Conservation (phyloP, 2,329 filamentous ascomycete genomes). For the Sporothrix mexicana region DNA sequence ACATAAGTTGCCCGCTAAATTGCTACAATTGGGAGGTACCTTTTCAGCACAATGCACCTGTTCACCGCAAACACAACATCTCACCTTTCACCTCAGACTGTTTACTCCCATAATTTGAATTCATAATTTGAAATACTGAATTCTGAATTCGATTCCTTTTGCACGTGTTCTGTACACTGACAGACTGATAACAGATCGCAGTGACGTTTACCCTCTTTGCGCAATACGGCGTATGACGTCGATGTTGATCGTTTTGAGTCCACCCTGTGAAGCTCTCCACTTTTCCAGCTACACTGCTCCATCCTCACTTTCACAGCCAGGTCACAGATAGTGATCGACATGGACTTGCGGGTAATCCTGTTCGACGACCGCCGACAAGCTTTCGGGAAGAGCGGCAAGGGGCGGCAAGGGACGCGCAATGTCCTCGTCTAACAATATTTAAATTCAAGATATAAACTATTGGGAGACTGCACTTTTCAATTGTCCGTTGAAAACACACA, state of each 20-base stretch:
- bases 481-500: not conserved
- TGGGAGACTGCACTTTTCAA: not conserved
- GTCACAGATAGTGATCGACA: not conserved
- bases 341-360: not conserved
- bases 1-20: too few species aligned
- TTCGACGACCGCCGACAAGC: not conserved
- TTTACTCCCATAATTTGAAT: too few species aligned
- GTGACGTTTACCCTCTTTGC: not conserved
- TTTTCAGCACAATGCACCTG: too few species aligned
- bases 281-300: not conserved
- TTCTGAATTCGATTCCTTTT: too few species aligned
- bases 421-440: not conserved
- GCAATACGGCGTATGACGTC: slow-evolving; percentile 22
- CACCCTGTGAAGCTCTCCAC: not conserved
- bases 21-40: too few species aligned
- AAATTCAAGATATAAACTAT: not conserved
- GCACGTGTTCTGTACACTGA: too few species aligned
- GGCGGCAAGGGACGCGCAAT: not conserved
- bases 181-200: too few species aligned
- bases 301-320: not conserved
- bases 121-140: too few species aligned
- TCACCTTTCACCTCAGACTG: too few species aligned
- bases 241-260: not conserved
- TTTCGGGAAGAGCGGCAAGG: not conserved
- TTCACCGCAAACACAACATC: too few species aligned